phyloP scores from a whole-genome alignment of 345 rosid genomes.

The Geranium brycei region DNA sequence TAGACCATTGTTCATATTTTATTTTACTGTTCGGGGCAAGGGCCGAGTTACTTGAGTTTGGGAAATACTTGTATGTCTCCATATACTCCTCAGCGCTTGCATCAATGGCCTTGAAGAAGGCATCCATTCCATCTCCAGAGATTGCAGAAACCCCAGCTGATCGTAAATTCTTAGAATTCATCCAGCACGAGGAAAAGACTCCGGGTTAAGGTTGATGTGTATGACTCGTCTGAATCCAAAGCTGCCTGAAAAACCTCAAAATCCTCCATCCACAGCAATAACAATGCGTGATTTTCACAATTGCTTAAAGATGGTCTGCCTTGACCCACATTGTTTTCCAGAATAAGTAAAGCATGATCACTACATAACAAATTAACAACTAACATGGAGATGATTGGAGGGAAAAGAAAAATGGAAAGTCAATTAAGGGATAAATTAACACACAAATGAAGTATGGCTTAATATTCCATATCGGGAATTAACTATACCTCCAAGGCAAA shows the following conservation, averaged over 20 bases:
- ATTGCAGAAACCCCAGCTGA: slow-evolving; percentile 21
- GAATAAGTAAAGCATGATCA: too few relatives aligned
- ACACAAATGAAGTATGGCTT: too few relatives aligned
- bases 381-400: too few relatives aligned
- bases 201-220: slow-evolving; percentile 15
- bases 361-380: too few relatives aligned
- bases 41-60: too few relatives aligned
- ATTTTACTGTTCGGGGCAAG: too few relatives aligned
- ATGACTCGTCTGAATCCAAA: slow-evolving; percentile 14
- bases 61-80: slow-evolving; percentile 15
- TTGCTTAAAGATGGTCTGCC: too few relatives aligned
- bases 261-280: slow-evolving; percentile 17
- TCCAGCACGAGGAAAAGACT: slow-evolving; percentile 19
- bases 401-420: too few relatives aligned
- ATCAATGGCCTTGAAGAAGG: slow-evolving; percentile 16
- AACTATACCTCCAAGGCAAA: slow-evolving; percentile 18
- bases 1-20: not conserved
- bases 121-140: slow-evolving; percentile 16
- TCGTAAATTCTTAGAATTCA: slow-evolving; percentile 18
- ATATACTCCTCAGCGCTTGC: slow-evolving; percentile 19
- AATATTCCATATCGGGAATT: too few relatives aligned
- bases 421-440: too few relatives aligned
- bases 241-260: slow-evolving; percentile 17
- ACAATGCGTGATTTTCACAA: not conserved
- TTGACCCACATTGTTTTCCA: too few relatives aligned